phyloP scores from a whole-genome alignment of 768 basidiomycete genomes.

The Amanita pseudoporphyria region DNA sequence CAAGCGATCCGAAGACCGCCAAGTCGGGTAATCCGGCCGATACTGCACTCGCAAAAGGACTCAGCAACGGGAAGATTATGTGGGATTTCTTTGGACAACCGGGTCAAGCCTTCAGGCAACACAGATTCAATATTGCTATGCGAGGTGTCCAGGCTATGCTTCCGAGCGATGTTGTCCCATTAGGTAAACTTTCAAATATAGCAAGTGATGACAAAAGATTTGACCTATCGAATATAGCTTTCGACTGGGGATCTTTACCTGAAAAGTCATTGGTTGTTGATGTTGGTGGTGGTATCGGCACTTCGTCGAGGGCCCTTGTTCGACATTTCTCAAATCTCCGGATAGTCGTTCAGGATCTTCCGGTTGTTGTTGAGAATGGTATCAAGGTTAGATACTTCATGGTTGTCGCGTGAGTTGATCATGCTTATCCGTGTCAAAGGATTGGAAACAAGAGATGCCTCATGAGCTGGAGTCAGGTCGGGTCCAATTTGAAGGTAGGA shows the following conservation, averaged over 20 bases:
- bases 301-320: constrained; percentile 14
- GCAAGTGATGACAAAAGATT: too few species aligned
- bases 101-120: constrained; percentile 19
- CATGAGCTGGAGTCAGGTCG: constrained; percentile 11
- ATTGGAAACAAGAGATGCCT: constrained; percentile 10
- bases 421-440: neutral
- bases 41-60: constrained; percentile 13
- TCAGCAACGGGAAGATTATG: constrained; percentile 11
- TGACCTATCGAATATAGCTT: constrained; percentile 10
- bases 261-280: constrained; percentile 18
- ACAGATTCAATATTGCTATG: constrained; percentile 20
- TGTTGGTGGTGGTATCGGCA: constrained; percentile 21
- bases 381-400: neutral
- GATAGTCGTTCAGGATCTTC: constrained; percentile 18
- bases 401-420: neutral
- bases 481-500: constrained; percentile 14
- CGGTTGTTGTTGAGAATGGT: constrained; percentile 12
- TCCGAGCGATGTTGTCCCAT: constrained; percentile 11
- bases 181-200: constrained; percentile 9
- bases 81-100: constrained; percentile 16
- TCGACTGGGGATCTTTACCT: constrained; percentile 17
- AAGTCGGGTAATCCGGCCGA: constrained; percentile 13
- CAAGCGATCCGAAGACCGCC: constrained; percentile 15
- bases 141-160: constrained; percentile 14
- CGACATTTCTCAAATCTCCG: constrained; percentile 13